Conservation (phyloP, 1,139 yeast species). For the Saccharomyces hybrid region DNA sequence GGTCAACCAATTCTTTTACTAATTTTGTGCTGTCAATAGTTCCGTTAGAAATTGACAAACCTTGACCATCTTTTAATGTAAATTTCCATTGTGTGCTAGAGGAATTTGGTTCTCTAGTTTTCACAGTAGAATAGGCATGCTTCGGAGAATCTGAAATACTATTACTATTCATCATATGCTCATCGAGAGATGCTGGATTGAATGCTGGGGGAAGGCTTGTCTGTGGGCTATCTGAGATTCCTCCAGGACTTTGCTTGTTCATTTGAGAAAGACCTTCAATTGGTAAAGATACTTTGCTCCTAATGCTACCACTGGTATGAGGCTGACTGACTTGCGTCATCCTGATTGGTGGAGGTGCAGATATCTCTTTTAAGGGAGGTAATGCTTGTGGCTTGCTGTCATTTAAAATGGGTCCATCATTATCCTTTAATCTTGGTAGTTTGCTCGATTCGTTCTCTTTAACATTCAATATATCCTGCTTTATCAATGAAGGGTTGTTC, state of each 20-base stretch:
- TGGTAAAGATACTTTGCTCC: constrained; percentile 6
- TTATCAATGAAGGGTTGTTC: neutral
- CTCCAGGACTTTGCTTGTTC: neutral
- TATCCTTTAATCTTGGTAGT: neutral
- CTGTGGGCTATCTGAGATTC: neutral
- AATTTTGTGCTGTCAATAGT: constrained; percentile 44
- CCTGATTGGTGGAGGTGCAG: constrained; percentile 4
- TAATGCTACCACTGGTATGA: neutral
- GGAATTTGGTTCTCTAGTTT: neutral
- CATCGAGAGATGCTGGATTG: neutral
- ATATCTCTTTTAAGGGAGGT: constrained; percentile 5
- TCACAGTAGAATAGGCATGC: neutral
- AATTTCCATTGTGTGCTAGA: constrained; percentile 37
- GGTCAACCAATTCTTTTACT: constrained; percentile 50
- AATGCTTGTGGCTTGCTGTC: constrained; percentile 1
- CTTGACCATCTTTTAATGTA: constrained; percentile 34
- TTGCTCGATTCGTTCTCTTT: neutral
- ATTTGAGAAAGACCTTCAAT: neutral
- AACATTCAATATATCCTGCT: neutral
- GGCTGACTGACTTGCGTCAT: constrained; percentile 2
- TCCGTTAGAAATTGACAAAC: constrained; percentile 39
- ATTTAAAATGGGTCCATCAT: neutral
- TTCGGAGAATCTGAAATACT: neutral
- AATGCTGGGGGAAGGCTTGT: neutral
- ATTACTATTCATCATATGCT: constrained; percentile 1